A percentile compares a stretch with the other conserved stretches of the same genome.
Evolutionary conservation across 2,329 filamentous ascomycete species (phyloP).

Genomic region (Plenodomus lindquistii): DNA sequence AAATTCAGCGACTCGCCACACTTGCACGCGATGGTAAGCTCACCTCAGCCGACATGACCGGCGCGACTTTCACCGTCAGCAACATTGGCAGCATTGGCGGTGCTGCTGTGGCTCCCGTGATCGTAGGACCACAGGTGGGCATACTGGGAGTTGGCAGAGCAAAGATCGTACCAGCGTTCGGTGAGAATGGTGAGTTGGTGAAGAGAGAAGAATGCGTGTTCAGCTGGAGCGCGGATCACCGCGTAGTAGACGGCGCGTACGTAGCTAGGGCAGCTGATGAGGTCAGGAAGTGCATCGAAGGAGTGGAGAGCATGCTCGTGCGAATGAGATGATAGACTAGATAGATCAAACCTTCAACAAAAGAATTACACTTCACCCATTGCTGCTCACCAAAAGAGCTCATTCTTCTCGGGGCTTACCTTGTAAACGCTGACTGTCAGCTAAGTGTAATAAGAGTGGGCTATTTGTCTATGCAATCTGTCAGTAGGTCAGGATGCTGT

Average conservation of each 20-base stretch:
- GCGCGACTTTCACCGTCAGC: constrained; percentile 91
- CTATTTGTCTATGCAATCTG: too few species aligned
- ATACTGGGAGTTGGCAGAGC: constrained; percentile 88
- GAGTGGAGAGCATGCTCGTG: constrained; percentile 84
- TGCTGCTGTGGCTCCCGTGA: constrained; percentile 86
- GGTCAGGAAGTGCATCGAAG: constrained; percentile 77
- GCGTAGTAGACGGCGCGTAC: constrained; percentile 91
- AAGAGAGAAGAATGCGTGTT: constrained; percentile 83
- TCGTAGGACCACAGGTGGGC: constrained; percentile 87
- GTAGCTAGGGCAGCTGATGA: constrained; percentile 88
- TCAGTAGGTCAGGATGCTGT: too few species aligned
- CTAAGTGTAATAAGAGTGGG: too few species aligned
- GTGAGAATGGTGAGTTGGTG: constrained; percentile 60
- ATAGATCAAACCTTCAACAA: not conserved
- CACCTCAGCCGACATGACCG: constrained; percentile 72
- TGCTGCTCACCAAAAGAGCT: too few species aligned
- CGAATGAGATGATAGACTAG: constrained; percentile 47
- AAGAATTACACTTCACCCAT: not conserved
- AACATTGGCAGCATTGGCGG: constrained; percentile 97
- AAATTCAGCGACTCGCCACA: constrained; percentile 72
- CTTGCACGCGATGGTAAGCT: constrained; percentile 78
- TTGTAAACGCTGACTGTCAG: too few species aligned
- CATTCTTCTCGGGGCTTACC: too few species aligned
- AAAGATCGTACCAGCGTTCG: constrained; percentile 79
- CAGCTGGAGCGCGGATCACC: constrained; percentile 95